Evolutionary conservation across 148 eudicot species (phyloP).

Genomic region (Rhododendron ferrugineum): DNA sequence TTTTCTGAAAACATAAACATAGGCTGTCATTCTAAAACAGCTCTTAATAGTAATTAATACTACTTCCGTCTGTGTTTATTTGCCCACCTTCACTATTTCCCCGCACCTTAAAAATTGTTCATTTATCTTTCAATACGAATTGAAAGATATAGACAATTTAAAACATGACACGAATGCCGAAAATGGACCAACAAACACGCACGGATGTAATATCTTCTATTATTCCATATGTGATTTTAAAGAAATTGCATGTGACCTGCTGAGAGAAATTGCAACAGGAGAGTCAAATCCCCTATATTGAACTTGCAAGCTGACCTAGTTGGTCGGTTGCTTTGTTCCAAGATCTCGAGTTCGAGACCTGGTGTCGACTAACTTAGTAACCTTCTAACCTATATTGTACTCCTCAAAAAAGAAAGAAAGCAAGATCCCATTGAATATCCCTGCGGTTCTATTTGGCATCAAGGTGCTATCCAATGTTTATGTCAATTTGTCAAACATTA

Average conservation of each 20-base stretch:
- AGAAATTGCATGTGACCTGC: not conserved
- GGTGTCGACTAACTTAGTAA: too few relatives aligned
- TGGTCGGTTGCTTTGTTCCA: not conserved
- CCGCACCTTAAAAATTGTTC: not conserved
- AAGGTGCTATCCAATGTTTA: not conserved
- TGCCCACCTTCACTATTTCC: too few relatives aligned
- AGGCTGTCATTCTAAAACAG: not conserved
- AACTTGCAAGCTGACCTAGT: not conserved
- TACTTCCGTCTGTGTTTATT: too few relatives aligned
- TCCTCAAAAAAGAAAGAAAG: too few relatives aligned
- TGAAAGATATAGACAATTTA: too few relatives aligned
- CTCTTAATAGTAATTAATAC: not conserved
- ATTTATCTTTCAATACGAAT: too few relatives aligned
- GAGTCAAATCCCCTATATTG: not conserved
- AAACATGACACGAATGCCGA: not conserved
- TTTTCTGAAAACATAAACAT: not conserved
- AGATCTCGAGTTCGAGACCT: too few relatives aligned
- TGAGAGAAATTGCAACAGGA: not conserved
- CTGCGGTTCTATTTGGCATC: not conserved
- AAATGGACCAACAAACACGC: not conserved
- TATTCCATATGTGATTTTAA: not conserved
- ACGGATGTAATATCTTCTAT: not conserved
- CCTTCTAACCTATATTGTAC: too few relatives aligned
- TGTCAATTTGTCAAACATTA: not conserved
- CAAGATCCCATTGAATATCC: not conserved